Evolutionary conservation across 495 filamentous ascomycete genomes (phyloP).

Genomic region (Penicillium atrosanguineum): DNA sequence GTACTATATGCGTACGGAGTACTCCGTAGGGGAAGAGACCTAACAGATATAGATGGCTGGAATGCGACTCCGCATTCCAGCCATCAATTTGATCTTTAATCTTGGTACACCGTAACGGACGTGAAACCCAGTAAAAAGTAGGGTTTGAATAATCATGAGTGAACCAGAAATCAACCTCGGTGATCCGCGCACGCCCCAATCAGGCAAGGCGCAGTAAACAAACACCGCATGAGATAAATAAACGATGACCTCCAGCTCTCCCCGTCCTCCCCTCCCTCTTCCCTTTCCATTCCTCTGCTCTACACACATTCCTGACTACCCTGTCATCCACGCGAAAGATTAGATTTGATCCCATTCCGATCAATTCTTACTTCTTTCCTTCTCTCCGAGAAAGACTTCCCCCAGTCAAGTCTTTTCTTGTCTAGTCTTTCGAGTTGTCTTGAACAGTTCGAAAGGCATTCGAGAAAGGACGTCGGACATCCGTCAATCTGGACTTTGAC

Average conservation of each 20-base stretch:
- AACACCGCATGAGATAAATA: conserved; percentile 22
- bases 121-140: neutral
- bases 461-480: conserved; percentile 82
- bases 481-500: conserved; percentile 99
- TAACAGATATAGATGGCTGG: neutral
- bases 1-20: neutral
- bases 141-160: neutral
- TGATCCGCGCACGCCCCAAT: conserved; percentile 12
- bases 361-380: conserved; percentile 12
- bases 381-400: conserved; percentile 43
- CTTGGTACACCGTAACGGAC: neutral
- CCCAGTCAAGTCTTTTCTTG: conserved; percentile 72
- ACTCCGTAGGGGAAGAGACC: neutral
- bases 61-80: conserved; percentile 6
- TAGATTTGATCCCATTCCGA: conserved; percentile 12
- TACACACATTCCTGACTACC: conserved; percentile 15
- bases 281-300: conserved; percentile 8
- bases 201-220: conserved; percentile 22
- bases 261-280: neutral
- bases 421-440: conserved; percentile 85
- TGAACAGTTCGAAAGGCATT: conserved; percentile 83
- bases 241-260: conserved; percentile 4
- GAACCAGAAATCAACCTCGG: conserved; percentile 12
- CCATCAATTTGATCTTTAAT: neutral
- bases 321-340: conserved; percentile 19